Percentiles rank a stretch among this genome's conserved stretches.
Evolutionary conservation across 2,329 filamentous ascomycete genomes (phyloP).

Genomic region (Albifimbria verrucaria): DNA sequence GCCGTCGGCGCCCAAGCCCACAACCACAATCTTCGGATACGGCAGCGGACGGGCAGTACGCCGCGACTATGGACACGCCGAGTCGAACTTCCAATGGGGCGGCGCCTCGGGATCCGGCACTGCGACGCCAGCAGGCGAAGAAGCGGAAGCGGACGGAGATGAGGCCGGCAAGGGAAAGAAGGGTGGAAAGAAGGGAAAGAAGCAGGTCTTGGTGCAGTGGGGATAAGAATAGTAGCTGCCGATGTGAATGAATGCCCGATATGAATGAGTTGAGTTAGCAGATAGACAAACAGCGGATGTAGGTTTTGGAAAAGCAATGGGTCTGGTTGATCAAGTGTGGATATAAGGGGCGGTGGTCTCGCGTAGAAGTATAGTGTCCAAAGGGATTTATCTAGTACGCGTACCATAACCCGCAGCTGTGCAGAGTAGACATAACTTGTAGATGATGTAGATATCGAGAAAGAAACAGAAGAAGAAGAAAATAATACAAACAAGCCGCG

Average conservation of each 20-base stretch:
- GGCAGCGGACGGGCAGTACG: conserved; percentile 51
- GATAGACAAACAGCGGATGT: no score
- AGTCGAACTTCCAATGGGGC: conserved; percentile 55
- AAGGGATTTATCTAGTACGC: no score
- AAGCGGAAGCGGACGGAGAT: conserved; percentile 22
- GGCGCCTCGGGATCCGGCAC: conserved; percentile 19
- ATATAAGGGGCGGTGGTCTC: no score
- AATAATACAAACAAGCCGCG: no score
- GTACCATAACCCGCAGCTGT: no score
- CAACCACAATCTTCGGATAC: conserved; percentile 61
- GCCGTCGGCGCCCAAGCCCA: conserved; percentile 70
- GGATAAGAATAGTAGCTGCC: conserved; percentile 45
- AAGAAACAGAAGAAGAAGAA: no score
- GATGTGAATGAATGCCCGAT: neutral
- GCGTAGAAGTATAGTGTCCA: no score
- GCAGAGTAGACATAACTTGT: no score
- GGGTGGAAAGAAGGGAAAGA: conserved; percentile 58
- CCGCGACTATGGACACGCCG: conserved; percentile 45
- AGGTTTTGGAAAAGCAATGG: no score
- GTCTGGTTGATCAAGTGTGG: no score
- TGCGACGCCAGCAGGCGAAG: conserved; percentile 20
- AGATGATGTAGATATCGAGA: no score
- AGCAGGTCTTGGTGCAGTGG: conserved; percentile 60
- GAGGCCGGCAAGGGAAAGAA: conserved; percentile 47
- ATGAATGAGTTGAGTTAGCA: no score